Evolutionary conservation across 441 rosid genomes (phyloP), one percentile per base, ranked within the genome.

Genomic region (Arabidopsis lyrata): DNA sequence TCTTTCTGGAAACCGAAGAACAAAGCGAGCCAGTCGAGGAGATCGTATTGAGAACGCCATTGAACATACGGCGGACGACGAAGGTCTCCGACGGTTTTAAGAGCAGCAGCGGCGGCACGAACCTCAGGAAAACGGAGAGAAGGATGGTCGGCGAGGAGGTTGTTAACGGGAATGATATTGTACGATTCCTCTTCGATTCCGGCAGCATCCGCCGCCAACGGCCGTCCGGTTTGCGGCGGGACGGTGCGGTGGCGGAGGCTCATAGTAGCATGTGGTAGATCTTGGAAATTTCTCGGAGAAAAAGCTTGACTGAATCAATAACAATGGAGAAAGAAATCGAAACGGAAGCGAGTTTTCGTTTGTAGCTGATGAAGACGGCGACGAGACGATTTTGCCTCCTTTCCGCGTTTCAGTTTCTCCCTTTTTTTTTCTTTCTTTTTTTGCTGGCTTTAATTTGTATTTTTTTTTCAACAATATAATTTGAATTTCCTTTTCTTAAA

Each of bases 71-170:
- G 96, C 0, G 98, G 96, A 42, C 64, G 85, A 5, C 91, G 92
- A 66, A 93, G 91, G 74, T 82, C 83, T 0, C 96, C 96, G 22
- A 91, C 91, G n/a, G 94, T 66, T 41, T 85, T 89, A 13, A 93
- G 73, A 38, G 92, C 92, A 3, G 93, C 88, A 2, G 90, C 84
- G 18, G 89, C 94, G 20, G 97, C 98, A 31, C 98, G 93, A 12
- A 93, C 93, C 77, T 93, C 97, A 0, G 97, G 97, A 59, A 78
- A 90, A 9, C 91, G 86, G 73, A 89, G 90, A 31, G 97, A 85
- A 42, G 98, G 97, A 74, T 90, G 98, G 86, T 90, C 95, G 12
- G 97, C 92, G 54, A 89, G 88, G 73, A 89, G 90, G 79, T 90
- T 88, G 76, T 93, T 87, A 27, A 93, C 85, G 11, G 95, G 98